Evolutionary conservation across 192 early-diverging fungal genomes (phyloP).

Genomic region (Dissophora globulifera): DNA sequence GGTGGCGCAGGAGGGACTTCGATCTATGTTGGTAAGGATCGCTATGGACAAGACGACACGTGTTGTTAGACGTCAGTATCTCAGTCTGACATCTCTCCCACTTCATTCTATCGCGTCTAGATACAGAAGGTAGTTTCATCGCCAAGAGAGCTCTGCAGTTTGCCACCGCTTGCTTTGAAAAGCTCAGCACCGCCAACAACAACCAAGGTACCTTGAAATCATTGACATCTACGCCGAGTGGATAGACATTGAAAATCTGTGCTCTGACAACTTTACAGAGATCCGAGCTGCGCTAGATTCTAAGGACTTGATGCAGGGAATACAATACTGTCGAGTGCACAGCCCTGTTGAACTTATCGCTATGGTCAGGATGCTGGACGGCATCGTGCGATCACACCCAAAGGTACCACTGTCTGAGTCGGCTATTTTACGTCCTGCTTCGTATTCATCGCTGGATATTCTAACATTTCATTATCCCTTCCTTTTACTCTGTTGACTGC

Average conservation of each 20-base stretch:
- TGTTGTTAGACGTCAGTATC: too few relatives aligned
- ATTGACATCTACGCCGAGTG: too few relatives aligned
- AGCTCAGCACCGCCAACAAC: not conserved
- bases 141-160: conserved; percentile 35
- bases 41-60: too few relatives aligned
- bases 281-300: not conserved
- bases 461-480: too few relatives aligned
- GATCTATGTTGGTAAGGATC: conserved; percentile 36
- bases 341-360: conserved; percentile 47
- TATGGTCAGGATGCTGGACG: conserved; percentile 26
- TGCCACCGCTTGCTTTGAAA: not conserved
- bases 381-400: conserved; percentile 15
- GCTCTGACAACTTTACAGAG: too few relatives aligned
- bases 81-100: too few relatives aligned
- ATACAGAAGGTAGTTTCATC: conserved; percentile 51
- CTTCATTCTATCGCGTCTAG: not conserved
- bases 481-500: not conserved
- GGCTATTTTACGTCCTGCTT: too few relatives aligned
- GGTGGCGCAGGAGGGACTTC: conserved; percentile 27
- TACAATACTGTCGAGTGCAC: conserved; percentile 50
- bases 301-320: conserved; percentile 25
- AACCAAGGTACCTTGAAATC: not conserved
- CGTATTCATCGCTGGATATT: too few relatives aligned
- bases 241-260: too few relatives aligned
- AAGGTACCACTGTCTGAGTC: conserved; percentile 6